A percentile compares a stretch with the other conserved stretches of the same genome.
phyloP scores from a whole-genome alignment of 2,329 filamentous ascomycete species.

The Didymellaceae sp. region DNA sequence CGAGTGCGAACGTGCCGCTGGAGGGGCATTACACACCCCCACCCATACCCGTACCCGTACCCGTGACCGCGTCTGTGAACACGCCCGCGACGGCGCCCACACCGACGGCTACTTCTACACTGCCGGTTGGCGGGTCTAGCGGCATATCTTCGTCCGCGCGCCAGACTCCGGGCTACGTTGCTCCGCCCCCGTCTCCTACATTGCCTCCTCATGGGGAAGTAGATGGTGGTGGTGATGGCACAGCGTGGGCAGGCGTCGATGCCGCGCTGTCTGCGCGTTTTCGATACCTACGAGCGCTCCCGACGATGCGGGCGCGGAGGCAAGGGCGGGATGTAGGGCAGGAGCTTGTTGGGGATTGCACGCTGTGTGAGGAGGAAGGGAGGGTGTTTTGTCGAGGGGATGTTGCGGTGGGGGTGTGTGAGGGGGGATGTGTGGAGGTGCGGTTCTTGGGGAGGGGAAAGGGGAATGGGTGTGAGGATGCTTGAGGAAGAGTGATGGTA shows the following conservation, averaged over 20 bases:
- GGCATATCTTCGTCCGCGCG: too few species aligned
- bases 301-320: not conserved
- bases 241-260: not conserved
- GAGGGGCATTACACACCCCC: too few species aligned
- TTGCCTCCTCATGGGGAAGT: too few species aligned
- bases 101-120: too few species aligned
- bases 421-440: not conserved
- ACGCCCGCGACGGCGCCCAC: too few species aligned
- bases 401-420: conserved; percentile 2
- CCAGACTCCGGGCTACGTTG: too few species aligned
- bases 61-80: too few species aligned
- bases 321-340: not conserved
- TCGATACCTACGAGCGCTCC: not conserved
- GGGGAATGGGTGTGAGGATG: not conserved
- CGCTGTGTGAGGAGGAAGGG: not conserved
- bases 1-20: too few species aligned
- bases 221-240: not conserved
- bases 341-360: not conserved
- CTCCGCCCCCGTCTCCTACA: too few species aligned
- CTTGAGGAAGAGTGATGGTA: not conserved
- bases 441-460: not conserved
- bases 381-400: not conserved
- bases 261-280: not conserved
- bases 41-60: too few species aligned
- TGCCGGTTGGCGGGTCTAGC: too few species aligned